A percentile compares a stretch with the other conserved stretches of the same genome.
Conservation (phyloP, 208 protist genomes). For the Herpetomonas samuelpessoai region DNA sequence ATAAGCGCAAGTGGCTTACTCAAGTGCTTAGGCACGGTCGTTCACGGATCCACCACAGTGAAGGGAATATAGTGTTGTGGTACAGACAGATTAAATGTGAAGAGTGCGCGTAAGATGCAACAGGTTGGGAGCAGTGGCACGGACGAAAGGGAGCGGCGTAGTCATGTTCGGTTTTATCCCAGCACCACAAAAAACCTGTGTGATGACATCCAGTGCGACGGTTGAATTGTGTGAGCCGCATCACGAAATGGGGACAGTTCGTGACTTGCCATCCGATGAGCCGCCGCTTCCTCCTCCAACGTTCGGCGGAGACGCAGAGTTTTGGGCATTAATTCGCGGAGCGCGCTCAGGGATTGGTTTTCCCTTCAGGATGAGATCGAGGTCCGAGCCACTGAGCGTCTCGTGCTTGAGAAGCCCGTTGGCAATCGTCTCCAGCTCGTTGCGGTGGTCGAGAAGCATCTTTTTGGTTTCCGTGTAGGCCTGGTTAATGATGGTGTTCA, state of each 20-base stretch:
- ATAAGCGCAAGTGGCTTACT: conserved; percentile 13
- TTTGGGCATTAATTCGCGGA: conserved; percentile 22
- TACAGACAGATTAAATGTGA: too few species aligned
- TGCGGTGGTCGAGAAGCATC: conserved; percentile 55
- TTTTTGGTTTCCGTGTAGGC: conserved; percentile 75
- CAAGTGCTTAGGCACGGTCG: too few species aligned
- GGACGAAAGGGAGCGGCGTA: too few species aligned
- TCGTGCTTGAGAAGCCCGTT: conserved; percentile 85
- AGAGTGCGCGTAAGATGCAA: too few species aligned
- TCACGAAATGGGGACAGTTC: conserved; percentile 45
- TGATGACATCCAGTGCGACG: too few species aligned
- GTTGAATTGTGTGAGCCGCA: too few species aligned
- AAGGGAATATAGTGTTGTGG: too few species aligned
- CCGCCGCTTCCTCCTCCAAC: background rate
- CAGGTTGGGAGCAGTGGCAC: too few species aligned
- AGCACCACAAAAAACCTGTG: too few species aligned
- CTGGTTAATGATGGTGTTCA: conserved; percentile 58
- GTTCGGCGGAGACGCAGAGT: background rate
- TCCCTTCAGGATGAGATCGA: conserved; percentile 74
- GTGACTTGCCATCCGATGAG: conserved; percentile 11
- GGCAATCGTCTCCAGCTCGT: conserved; percentile 73
- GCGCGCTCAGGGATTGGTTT: conserved; percentile 51
- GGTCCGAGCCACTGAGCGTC: conserved; percentile 77
- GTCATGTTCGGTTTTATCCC: too few species aligned
- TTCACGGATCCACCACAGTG: too few species aligned